phyloP scores from a whole-genome alignment of 371 early-diverging fungal genomes.

The Rhizopus microsporus region DNA sequence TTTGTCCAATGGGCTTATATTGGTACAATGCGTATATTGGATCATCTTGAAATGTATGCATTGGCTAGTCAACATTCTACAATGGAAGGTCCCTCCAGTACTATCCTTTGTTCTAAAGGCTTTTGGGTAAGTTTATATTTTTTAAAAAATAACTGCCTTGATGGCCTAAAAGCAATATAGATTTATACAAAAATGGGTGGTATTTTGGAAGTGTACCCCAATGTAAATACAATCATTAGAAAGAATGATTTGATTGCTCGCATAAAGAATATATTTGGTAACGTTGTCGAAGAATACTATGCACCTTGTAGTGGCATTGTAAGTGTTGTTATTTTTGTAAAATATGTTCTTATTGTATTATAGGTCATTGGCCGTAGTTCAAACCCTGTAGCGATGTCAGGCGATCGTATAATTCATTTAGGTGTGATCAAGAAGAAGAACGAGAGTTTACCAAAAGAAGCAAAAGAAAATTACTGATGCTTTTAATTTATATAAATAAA shows the following conservation, averaged over 20 bases:
- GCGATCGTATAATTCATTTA: slow-evolving; percentile 73
- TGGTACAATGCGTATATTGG: slow-evolving; percentile 35
- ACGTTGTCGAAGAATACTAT: slow-evolving; percentile 78
- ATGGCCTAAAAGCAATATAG: slow-evolving; percentile 11
- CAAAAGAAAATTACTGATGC: slow-evolving; percentile 30
- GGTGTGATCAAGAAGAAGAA: slow-evolving; percentile 61
- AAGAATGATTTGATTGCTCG: slow-evolving; percentile 85
- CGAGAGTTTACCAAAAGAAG: slow-evolving; percentile 29
- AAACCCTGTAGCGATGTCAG: slow-evolving; percentile 74
- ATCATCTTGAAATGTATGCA: slow-evolving; percentile 34
- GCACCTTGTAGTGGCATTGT: slow-evolving; percentile 78
- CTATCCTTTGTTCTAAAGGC: slow-evolving; percentile 33
- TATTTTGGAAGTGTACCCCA: slow-evolving; percentile 77
- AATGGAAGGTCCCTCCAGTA: slow-evolving; percentile 17
- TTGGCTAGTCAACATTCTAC: slow-evolving; percentile 1
- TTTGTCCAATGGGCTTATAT: slow-evolving; percentile 56
- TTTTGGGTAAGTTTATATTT: slow-evolving; percentile 39
- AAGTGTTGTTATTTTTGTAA: slow-evolving; percentile 29
- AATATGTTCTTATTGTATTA: background rate
- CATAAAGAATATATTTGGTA: slow-evolving; percentile 86
- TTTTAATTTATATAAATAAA: no score
- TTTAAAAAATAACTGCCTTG: no score
- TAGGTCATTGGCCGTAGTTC: slow-evolving; percentile 40
- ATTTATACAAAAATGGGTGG: slow-evolving; percentile 57
- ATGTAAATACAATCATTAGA: slow-evolving; percentile 76